These are phyloP conservation scores for Phaseolus coccineus DNA, from an alignment of 331 rosid species.

Conservation along the genomic window DNA sequence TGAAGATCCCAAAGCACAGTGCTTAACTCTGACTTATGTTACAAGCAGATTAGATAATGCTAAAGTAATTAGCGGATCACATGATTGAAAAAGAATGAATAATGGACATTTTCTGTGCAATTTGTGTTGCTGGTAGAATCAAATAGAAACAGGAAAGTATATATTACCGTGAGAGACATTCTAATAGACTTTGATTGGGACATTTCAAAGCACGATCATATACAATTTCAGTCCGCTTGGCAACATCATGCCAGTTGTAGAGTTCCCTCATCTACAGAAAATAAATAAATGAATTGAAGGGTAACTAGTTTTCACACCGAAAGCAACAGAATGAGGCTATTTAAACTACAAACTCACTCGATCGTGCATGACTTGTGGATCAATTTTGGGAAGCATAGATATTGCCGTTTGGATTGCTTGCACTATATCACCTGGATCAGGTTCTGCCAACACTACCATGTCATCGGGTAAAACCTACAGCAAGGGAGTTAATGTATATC, in stretches of 20 bases:
- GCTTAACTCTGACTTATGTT: conserved; percentile 12
- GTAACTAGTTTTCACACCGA: conserved; percentile 27
- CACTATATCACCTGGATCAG: conserved; percentile 89
- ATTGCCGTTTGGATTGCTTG: conserved; percentile 76
- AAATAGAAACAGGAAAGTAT: conserved; percentile 21
- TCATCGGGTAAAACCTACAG: conserved; percentile 89
- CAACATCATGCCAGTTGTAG: conserved; percentile 92
- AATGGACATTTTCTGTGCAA: conserved; percentile 9
- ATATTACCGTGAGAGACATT: conserved; percentile 73
- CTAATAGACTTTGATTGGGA: conserved; percentile 64
- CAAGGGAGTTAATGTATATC: conserved; percentile 41
- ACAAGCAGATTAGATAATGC: conserved; percentile 30
- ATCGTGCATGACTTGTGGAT: conserved; percentile 57
- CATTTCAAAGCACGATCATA: conserved; percentile 73
- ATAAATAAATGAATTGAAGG: conserved; percentile 1
- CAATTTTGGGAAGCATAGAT: conserved; percentile 55
- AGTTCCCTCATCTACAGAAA: conserved; percentile 65
- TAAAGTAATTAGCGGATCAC: conserved; percentile 7
- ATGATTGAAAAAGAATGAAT: conserved; percentile 20
- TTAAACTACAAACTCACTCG: conserved; percentile 48
- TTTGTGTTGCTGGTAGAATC: conserved; percentile 2
- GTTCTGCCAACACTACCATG: conserved; percentile 91
- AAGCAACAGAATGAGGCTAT: conserved; percentile 4
- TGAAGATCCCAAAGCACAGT: conserved; percentile 26
- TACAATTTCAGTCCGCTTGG: conserved; percentile 79